phyloP scores from a whole-genome alignment of 2,329 filamentous ascomycete species.

The Rhynchosporium secalis region DNA sequence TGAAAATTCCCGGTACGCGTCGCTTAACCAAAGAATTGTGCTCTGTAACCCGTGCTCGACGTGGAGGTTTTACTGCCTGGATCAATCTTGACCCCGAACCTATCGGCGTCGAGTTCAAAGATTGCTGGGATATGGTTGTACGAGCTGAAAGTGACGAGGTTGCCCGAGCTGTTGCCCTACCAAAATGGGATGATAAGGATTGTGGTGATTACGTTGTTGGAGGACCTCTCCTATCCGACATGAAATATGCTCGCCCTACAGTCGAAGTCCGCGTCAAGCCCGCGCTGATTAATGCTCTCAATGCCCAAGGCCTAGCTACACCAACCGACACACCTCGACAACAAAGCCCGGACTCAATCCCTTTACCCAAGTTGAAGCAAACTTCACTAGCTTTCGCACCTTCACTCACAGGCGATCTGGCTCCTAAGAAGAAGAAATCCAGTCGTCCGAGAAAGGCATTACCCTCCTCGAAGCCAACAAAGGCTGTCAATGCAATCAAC shows the following conservation, averaged over 20 bases:
- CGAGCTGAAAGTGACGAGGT: slow-evolving; percentile 86
- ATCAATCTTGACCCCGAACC: slow-evolving; percentile 90
- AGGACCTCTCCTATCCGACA: slow-evolving; percentile 45
- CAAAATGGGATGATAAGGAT: slow-evolving; percentile 59
- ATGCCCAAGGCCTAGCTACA: slow-evolving; percentile 55
- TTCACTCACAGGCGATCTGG: slow-evolving; percentile 19
- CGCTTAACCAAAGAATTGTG: slow-evolving; percentile 91
- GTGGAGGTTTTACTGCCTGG: slow-evolving; percentile 87
- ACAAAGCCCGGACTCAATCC: slow-evolving; percentile 40
- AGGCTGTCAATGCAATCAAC: slow-evolving; percentile 31
- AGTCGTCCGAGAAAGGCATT: slow-evolving; percentile 32
- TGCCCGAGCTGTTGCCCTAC: slow-evolving; percentile 67
- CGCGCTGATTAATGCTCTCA: slow-evolving; percentile 43
- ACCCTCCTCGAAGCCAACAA: slow-evolving; percentile 27
- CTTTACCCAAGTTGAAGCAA: slow-evolving; percentile 49
- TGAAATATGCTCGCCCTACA: slow-evolving; percentile 43
- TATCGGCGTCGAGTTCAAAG: slow-evolving; percentile 78
- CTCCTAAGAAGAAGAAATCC: slow-evolving; percentile 32
- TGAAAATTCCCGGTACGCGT: slow-evolving; percentile 92
- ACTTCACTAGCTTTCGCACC: slow-evolving; percentile 46
- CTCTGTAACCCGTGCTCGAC: slow-evolving; percentile 76
- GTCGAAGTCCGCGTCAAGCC: slow-evolving; percentile 44
- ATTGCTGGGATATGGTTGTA: slow-evolving; percentile 91
- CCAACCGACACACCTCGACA: slow-evolving; percentile 56
- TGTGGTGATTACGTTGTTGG: slow-evolving; percentile 51